phyloP scores from a whole-genome alignment of 2,329 filamentous ascomycete species.

The Dactylonectria macrodidyma region DNA sequence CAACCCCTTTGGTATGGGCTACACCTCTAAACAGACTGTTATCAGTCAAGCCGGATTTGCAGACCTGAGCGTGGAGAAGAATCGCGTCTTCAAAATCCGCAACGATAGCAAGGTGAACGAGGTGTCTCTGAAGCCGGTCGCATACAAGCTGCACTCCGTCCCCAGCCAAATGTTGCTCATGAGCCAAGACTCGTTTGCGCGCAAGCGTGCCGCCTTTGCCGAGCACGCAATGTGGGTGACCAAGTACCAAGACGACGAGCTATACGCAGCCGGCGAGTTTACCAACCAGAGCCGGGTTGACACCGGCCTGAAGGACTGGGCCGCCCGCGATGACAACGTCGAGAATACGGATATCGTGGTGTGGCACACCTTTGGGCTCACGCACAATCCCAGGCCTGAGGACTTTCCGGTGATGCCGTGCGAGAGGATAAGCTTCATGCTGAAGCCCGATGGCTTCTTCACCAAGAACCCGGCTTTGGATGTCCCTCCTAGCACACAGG shows the following conservation, averaged over 20 bases:
- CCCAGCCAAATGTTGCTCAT: conserved; percentile 58
- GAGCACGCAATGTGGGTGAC: conserved; percentile 59
- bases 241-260: conserved; percentile 62
- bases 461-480: conserved; percentile 64
- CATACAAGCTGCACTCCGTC: conserved; percentile 59
- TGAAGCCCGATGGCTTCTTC: conserved; percentile 68
- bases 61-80: conserved; percentile 61
- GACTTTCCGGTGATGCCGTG: conserved; percentile 77
- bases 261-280: conserved; percentile 65
- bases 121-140: conserved; percentile 46
- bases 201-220: conserved; percentile 19
- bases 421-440: conserved; percentile 63
- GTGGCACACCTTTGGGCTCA: conserved; percentile 92
- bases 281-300: conserved; percentile 46
- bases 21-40: conserved; percentile 57
- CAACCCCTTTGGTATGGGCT: conserved; percentile 67
- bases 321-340: conserved; percentile 60
- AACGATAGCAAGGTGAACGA: conserved; percentile 58
- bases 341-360: conserved; percentile 87
- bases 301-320: conserved; percentile 43
- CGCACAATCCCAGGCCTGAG: conserved; percentile 71
- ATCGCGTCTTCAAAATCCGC: conserved; percentile 63
- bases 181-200: conserved; percentile 1
- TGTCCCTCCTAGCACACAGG: conserved; percentile 21
- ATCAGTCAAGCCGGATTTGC: conserved; percentile 57